These are phyloP conservation scores for Sclerotinia subarctica DNA, from an alignment of 2,329 filamentous ascomycete genomes.

Conservation along the genomic window DNA sequence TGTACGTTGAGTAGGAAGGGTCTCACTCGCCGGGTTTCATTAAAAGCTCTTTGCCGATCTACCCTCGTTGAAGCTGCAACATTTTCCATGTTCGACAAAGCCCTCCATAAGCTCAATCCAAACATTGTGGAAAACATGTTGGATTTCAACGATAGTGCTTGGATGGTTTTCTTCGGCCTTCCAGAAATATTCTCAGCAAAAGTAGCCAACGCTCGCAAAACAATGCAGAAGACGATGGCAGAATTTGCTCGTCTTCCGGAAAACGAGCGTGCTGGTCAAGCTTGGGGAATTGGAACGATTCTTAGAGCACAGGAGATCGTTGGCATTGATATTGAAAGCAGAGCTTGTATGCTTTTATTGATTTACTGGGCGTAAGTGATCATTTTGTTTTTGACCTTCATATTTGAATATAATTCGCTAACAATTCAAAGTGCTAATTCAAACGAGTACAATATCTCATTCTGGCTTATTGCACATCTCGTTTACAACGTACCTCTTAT, in stretches of 20 bases:
- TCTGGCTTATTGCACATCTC: slow-evolving; percentile 20
- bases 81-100: slow-evolving; percentile 14
- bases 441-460: slow-evolving; percentile 20
- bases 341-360: slow-evolving; percentile 12
- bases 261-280: not conserved
- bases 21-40: slow-evolving; percentile 3
- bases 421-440: slow-evolving; percentile 13
- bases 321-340: slow-evolving; percentile 6
- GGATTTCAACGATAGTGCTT: slow-evolving; percentile 8
- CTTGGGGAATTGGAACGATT: slow-evolving; percentile 7
- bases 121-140: slow-evolving; percentile 14
- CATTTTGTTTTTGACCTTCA: not conserved
- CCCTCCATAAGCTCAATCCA: slow-evolving; percentile 13
- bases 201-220: slow-evolving; percentile 12
- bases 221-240: slow-evolving; percentile 7
- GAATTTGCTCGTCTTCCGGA: slow-evolving; percentile 10
- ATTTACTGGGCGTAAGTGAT: slow-evolving; percentile 17
- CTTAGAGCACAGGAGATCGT: slow-evolving; percentile 8
- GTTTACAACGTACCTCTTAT: slow-evolving; percentile 1
- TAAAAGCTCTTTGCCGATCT: slow-evolving; percentile 2
- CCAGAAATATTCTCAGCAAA: slow-evolving; percentile 13
- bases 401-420: not conserved
- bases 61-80: slow-evolving; percentile 15
- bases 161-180: slow-evolving; percentile 18
- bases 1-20: slow-evolving; percentile 8